Conservation (phyloP, 768 basidiomycete genomes). For the Phanerodontia chrysosporium region DNA sequence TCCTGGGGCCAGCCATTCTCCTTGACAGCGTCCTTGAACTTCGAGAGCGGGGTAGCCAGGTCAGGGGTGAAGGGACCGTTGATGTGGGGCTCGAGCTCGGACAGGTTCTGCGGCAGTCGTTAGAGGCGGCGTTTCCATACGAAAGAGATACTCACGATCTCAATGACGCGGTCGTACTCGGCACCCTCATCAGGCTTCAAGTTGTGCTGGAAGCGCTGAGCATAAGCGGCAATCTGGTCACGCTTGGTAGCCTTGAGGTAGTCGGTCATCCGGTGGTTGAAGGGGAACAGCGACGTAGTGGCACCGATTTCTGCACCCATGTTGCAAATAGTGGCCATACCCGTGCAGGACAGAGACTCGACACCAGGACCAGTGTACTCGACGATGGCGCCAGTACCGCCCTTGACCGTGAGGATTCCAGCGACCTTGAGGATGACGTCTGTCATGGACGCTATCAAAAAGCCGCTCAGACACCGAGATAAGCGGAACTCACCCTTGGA, state of each 20-base stretch:
- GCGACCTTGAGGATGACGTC: constrained; percentile 99
- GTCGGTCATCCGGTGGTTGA: constrained; percentile 89
- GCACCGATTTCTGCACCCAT: constrained; percentile 99
- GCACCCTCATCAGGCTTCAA: constrained; percentile 80
- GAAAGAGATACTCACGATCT: constrained; percentile 61
- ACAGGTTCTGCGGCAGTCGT: constrained; percentile 62
- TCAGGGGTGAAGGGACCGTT: constrained; percentile 99
- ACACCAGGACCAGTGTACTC: constrained; percentile 96
- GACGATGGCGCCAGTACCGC: constrained; percentile 97
- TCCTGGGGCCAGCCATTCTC: constrained; percentile 96
- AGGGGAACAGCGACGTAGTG: constrained; percentile 98
- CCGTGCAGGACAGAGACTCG: constrained; percentile 93
- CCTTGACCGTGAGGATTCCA: constrained; percentile 98
- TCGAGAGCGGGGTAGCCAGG: constrained; percentile 96
- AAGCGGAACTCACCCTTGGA: constrained; percentile 69
- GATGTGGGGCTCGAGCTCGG: constrained; percentile 97
- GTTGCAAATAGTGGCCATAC: constrained; percentile 99
- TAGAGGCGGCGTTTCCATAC: neutral
- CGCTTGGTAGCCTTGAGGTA: constrained; percentile 97
- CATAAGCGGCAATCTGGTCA: constrained; percentile 81
- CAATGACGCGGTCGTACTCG: constrained; percentile 92
- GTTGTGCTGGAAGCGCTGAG: constrained; percentile 86
- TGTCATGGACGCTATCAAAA: constrained; percentile 26
- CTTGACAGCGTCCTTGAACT: constrained; percentile 88
- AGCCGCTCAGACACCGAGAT: neutral